These are phyloP conservation scores for Tricholoma sp. DNA, from an alignment of 768 basidiomycete species.

Conservation along the genomic window DNA sequence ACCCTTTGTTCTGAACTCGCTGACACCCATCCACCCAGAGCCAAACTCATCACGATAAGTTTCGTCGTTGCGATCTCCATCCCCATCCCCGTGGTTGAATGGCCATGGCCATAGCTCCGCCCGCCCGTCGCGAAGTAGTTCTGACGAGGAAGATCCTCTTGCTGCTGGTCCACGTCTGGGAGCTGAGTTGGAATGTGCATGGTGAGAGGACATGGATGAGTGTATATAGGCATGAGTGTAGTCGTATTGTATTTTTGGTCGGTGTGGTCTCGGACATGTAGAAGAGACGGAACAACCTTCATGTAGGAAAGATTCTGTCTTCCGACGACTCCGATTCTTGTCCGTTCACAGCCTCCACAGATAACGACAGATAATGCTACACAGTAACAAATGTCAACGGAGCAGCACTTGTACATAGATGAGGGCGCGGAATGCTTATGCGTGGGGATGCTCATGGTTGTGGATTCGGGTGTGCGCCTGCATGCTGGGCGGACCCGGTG, in stretches of 20 bases:
- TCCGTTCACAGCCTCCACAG: constrained; percentile 62
- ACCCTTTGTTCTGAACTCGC: too few species aligned
- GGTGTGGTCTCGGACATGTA: constrained; percentile 36
- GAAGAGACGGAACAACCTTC: constrained; percentile 71
- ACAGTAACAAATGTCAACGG: background rate
- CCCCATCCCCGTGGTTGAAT: constrained; percentile 6
- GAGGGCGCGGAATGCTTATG: constrained; percentile 38
- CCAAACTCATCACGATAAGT: too few species aligned
- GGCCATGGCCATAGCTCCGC: constrained; percentile 13
- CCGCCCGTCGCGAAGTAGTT: constrained; percentile 75
- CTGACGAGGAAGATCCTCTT: constrained; percentile 61
- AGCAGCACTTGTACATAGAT: too few species aligned
- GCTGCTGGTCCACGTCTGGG: constrained; percentile 22
- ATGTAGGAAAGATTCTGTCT: constrained; percentile 48
- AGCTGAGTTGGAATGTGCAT: constrained; percentile 29
- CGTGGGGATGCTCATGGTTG: constrained; percentile 42
- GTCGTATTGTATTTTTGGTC: background rate
- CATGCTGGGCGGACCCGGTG: constrained; percentile 63
- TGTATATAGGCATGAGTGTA: background rate
- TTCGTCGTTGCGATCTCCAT: too few species aligned
- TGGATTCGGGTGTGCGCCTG: constrained; percentile 39
- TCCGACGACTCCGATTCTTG: constrained; percentile 59
- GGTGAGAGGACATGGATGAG: constrained; percentile 1
- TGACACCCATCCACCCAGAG: too few species aligned
- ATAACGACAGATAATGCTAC: constrained; percentile 63